phyloP scores from a whole-genome alignment of 441 rosid genomes.

The Pelargonium australe region DNA sequence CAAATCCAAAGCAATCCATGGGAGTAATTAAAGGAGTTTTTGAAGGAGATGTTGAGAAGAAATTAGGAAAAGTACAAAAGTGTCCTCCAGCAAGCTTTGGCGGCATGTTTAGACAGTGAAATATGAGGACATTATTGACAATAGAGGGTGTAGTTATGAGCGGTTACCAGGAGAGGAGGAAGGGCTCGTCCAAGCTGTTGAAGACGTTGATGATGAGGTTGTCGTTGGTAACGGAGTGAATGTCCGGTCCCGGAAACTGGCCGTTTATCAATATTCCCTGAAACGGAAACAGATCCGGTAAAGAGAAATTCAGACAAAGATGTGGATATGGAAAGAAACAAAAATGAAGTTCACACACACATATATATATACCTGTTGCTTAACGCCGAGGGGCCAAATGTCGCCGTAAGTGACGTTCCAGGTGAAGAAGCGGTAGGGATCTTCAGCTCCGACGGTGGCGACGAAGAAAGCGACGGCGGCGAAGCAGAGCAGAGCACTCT shows the following conservation, averaged over 20 bases:
- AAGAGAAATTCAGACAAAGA: too few species aligned
- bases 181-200: neutral
- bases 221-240: neutral
- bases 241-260: neutral
- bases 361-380: neutral
- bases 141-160: neutral
- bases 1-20: too few species aligned
- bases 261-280: conserved; percentile 3
- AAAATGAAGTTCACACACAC: too few species aligned
- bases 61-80: too few species aligned
- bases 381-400: conserved; percentile 1
- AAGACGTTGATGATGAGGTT: neutral
- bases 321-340: too few species aligned
- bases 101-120: too few species aligned
- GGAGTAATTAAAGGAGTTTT: too few species aligned
- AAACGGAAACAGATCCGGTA: neutral
- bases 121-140: too few species aligned
- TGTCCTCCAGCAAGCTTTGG: too few species aligned
- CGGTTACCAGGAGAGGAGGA: neutral
- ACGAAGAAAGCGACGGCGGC: neutral
- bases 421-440: neutral
- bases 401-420: conserved; percentile 6
- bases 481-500: neutral
- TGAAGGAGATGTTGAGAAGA: too few species aligned
- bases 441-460: neutral